These are phyloP conservation scores for Heracleum sosnowskyi DNA, from an alignment of 129 eudicot genomes.

Conservation along the genomic window DNA sequence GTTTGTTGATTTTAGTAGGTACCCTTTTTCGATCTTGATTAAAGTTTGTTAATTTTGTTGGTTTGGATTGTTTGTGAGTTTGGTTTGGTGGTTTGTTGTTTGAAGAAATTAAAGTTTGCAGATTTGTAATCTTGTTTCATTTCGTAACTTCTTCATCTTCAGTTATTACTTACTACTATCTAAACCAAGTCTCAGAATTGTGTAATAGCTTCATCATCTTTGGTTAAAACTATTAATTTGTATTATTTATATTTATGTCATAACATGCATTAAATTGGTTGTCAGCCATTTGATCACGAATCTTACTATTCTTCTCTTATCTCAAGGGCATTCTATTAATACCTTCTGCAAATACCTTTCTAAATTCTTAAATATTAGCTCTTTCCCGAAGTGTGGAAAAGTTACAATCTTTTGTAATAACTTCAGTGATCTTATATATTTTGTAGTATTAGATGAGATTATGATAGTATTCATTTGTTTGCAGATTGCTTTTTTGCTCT, in stretches of 20 bases:
- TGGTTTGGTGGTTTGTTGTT: no score
- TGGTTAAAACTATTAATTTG: not conserved
- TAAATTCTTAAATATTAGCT: not conserved
- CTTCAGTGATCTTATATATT: not conserved
- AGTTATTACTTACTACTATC: not conserved
- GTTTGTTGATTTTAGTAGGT: no score
- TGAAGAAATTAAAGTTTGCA: no score
- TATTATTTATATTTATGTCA: not conserved
- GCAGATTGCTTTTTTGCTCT: conserved; percentile 28
- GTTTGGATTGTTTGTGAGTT: no score
- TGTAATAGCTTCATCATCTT: not conserved
- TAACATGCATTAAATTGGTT: not conserved
- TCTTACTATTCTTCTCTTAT: not conserved
- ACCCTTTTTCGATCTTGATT: no score
- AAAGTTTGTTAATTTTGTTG: no score
- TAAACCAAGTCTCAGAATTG: not conserved
- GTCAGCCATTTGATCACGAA: not conserved
- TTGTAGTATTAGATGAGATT: not conserved
- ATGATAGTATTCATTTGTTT: not conserved
- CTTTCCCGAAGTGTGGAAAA: not conserved
- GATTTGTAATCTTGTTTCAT: no score
- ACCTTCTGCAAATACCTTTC: not conserved
- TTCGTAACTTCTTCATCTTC: not conserved
- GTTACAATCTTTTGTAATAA: not conserved
- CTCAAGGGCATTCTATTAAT: not conserved